Evolutionary conservation across 345 rosid genomes (phyloP), one percentile per base, ranked within the genome.

Genomic region (Salix arbutifolia): DNA sequence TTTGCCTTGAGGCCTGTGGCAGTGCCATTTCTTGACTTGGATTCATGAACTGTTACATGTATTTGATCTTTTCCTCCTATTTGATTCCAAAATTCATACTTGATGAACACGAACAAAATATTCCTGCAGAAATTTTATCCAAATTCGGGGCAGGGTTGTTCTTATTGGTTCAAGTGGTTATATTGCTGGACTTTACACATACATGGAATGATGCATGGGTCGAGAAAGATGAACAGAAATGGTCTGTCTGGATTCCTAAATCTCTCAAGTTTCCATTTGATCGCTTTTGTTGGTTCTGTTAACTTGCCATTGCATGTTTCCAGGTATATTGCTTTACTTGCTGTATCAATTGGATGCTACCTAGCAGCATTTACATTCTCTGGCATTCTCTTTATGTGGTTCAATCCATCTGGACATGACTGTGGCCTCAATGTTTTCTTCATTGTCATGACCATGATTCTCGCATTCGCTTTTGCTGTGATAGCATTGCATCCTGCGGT

Each of bases 191-290:
- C 78, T 92, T 89, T 79, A 88, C 93, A 5, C 99, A 96, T 84
- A 69, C 90, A 0, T 93, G 98, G 99, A 96, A 96, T 79, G 98
- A 96, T 84, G 90, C 99, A 64, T 96, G 98, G 99, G 98, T 91
- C 50, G 99, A 85, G 83, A 96, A 92, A 83, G 99, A 96, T 86
- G 98, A 93, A 82, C 97, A 83, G 74, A 96, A 91, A 77, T 96
- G 98, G 99, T 96, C 65, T 38, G 84, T 79, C 80, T 78, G 23
- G 76, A 33, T 73, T 72, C 66, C 40, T 16, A 40, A 53, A 0
- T 40, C 33, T 83, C 18, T 50, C 72, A 60, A 28, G 42, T 84
- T 62, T 58, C 11, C 7, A 23, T 53, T 38, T 42, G 26, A 7
- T n/a, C 9, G 21, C 23, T 66, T 58, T 8, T 67, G 3, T 25